Conservation (phyloP, 2,329 filamentous ascomycete species). For the Apiospora aurea region DNA sequence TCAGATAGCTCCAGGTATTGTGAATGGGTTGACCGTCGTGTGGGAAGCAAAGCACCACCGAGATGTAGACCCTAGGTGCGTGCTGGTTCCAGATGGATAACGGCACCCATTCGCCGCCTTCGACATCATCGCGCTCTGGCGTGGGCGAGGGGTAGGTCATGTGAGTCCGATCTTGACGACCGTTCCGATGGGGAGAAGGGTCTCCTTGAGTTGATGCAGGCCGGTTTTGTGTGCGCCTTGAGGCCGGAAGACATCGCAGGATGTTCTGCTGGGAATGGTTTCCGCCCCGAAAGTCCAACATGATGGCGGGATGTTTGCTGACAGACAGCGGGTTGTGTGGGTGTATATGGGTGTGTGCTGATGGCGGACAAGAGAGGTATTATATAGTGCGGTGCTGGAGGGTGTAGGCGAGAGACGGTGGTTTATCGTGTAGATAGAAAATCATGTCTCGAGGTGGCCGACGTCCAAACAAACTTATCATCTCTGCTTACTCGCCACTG, state of each 20-base stretch:
- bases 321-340: neutral
- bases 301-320: neutral
- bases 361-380: neutral
- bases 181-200: neutral
- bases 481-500: constrained; percentile 13
- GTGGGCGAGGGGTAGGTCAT: neutral
- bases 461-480: constrained; percentile 21
- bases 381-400: constrained; percentile 13
- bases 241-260: constrained; percentile 1
- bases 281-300: constrained; percentile 14
- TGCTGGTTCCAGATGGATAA: constrained; percentile 45
- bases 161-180: neutral
- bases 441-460: constrained; percentile 12
- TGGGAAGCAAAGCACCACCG: constrained; percentile 44
- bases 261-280: constrained; percentile 8
- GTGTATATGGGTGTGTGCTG: neutral
- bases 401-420: neutral
- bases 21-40: constrained; percentile 35
- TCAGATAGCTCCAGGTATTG: constrained; percentile 37
- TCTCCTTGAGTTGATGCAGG: neutral
- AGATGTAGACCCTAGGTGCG: constrained; percentile 43
- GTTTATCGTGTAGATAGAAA: constrained; percentile 13
- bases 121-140: neutral
- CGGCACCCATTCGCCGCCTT: constrained; percentile 32
- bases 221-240: constrained; percentile 6